Base-by-base conservation (phyloP, 2,329 filamentous ascomycete genomes). In the Arthrocladium fulminans region DNA sequence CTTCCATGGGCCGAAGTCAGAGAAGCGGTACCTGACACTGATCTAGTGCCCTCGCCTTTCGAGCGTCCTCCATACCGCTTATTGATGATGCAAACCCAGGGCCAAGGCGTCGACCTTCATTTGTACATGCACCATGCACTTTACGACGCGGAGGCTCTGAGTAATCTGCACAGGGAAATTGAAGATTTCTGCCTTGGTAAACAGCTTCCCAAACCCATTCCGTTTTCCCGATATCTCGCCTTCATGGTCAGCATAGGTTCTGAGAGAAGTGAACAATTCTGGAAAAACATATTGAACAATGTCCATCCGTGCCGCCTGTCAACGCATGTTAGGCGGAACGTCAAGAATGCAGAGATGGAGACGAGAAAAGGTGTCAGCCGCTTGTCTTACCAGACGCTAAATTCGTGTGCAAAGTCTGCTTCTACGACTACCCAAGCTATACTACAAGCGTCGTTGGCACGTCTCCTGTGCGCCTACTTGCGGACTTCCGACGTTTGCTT, bases 101-200 rank as follows among this genome's bases (percentile, higher is more conserved):
- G 22, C n/a, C 35, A 22, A 7, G 30, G 6, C 19, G 34, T n/a
- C 7, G 32, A 47, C 8, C 32, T 47, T 12, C 37, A 48, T 27
- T 67, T 82, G 41, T 70, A 70, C 19, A 80, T 80, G 57, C 88
- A 95, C 58, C 89, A 96, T 65, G 86, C 87, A 1, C 69, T 95
- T 0, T 94, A 95, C 58, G 89, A 96, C 65, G 89, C 84, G 0
- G 80, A 84, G 29, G 87, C 88, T 0, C 83, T 95, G 59, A 69
- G 74, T 1, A 71, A 73, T 7, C 69, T 96, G 0, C 73, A 90
- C 20, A 64, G 76, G 0, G 88, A 95, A 59, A 69, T 94, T 1
- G 80, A 92, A 57, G 62, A 69, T 1, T 53, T 77, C 2, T 79
- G 82, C 27, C 52, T 63, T 1, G 74, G 72, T 0, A 45, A 65